A percentile compares a stretch with the other conserved stretches of the same genome.
phyloP scores from a whole-genome alignment of 805 yeast species.

The Wickerhamiella dianesei region DNA sequence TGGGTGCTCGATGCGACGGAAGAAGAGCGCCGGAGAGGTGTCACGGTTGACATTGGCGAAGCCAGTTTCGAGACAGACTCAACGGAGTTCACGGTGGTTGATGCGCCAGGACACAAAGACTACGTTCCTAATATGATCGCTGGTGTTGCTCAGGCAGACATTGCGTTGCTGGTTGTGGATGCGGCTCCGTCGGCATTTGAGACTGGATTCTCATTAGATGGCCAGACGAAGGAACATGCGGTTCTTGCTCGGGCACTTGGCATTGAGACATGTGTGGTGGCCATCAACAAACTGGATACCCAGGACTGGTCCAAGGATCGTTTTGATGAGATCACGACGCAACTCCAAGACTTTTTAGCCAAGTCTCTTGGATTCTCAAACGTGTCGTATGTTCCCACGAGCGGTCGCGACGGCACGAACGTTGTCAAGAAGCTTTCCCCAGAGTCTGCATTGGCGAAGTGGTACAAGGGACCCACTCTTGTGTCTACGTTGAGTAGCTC shows the following conservation, averaged over 20 bases:
- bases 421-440: slow-evolving; percentile 34
- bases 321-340: slow-evolving; percentile 37
- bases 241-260: slow-evolving; percentile 55
- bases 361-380: slow-evolving; percentile 38
- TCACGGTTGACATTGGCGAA: slow-evolving; percentile 64
- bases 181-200: slow-evolving; percentile 54
- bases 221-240: slow-evolving; percentile 72
- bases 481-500: slow-evolving; percentile 25
- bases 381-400: slow-evolving; percentile 47
- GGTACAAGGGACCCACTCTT: slow-evolving; percentile 39
- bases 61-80: slow-evolving; percentile 46
- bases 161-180: slow-evolving; percentile 62
- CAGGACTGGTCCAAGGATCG: slow-evolving; percentile 43
- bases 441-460: slow-evolving; percentile 17
- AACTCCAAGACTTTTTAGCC: slow-evolving; percentile 39
- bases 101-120: slow-evolving; percentile 76
- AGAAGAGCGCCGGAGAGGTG: slow-evolving; percentile 65
- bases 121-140: slow-evolving; percentile 79
- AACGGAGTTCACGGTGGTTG: slow-evolving; percentile 54
- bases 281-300: slow-evolving; percentile 59
- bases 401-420: slow-evolving; percentile 57
- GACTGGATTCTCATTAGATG: slow-evolving; percentile 49
- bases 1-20: slow-evolving; percentile 75
- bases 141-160: slow-evolving; percentile 67
- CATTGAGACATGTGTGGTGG: slow-evolving; percentile 44